These are phyloP conservation scores for Cenococcum geophilum DNA, from an alignment of 495 filamentous ascomycete species.

Conservation along the genomic window DNA sequence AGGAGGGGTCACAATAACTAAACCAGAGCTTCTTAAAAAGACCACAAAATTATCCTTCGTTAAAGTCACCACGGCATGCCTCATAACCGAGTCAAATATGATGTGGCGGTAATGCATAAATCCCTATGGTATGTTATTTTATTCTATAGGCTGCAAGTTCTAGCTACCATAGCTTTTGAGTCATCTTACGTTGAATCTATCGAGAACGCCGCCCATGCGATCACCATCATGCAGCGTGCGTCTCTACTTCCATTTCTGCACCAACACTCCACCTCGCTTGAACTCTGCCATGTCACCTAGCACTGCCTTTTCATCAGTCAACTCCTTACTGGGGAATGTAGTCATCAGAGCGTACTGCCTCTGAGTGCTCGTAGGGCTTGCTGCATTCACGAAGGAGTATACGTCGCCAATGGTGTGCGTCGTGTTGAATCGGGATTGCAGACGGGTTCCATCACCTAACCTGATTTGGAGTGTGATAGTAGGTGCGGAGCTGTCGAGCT, in stretches of 20 bases:
- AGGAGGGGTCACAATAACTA: no score
- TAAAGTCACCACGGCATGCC: no score
- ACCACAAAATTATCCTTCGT: no score
- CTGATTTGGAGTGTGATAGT: conserved; percentile 77
- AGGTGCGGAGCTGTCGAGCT: conserved; percentile 71
- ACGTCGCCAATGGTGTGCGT: conserved; percentile 86
- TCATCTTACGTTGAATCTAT: background rate
- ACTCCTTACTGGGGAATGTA: conserved; percentile 92
- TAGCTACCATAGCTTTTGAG: no score
- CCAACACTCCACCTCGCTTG: conserved; percentile 73
- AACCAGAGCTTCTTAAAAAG: no score
- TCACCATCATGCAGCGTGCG: background rate
- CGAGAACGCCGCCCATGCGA: conserved; percentile 1
- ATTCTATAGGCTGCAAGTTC: no score
- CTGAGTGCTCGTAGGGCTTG: conserved; percentile 52
- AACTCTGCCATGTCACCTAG: conserved; percentile 78
- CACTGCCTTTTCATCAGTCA: conserved; percentile 61
- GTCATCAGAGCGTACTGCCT: conserved; percentile 81
- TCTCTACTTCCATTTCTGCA: conserved; percentile 69
- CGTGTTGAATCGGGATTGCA: conserved; percentile 86
- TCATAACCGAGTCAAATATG: no score
- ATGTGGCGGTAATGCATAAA: no score
- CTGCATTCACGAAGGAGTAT: conserved; percentile 72
- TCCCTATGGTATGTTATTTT: no score
- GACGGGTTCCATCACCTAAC: conserved; percentile 79